Conservation (phyloP, 768 basidiomycete species). For the Cytidiella melzeri region DNA sequence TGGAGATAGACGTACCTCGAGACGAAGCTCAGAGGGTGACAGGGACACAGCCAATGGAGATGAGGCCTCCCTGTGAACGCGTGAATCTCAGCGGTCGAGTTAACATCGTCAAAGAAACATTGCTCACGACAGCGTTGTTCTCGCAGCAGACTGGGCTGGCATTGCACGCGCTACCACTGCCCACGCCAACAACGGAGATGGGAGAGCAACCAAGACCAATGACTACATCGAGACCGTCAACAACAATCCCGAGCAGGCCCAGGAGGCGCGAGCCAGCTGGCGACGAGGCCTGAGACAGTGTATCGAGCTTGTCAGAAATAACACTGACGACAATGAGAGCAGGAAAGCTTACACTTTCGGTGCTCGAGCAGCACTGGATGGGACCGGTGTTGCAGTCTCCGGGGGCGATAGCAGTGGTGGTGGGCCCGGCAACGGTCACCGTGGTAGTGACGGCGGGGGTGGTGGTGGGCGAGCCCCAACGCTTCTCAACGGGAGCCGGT, state of each 20-base stretch:
- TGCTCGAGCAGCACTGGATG: constrained; percentile 11
- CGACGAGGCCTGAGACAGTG: constrained; percentile 2
- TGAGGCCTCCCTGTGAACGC: constrained; percentile 13
- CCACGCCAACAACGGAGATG: constrained; percentile 15
- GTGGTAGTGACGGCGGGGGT: constrained; percentile 1
- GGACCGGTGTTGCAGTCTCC: constrained; percentile 9
- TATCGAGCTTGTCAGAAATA: not conserved
- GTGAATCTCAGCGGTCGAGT: not conserved
- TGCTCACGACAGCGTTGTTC: constrained; percentile 18
- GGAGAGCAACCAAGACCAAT: constrained; percentile 20
- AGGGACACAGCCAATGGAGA: constrained; percentile 20
- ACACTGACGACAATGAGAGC: not conserved
- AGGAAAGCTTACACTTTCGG: constrained; percentile 1
- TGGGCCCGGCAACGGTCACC: constrained; percentile 2
- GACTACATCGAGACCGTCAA: constrained; percentile 11
- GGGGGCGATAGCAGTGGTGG: not conserved
- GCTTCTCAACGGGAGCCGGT: constrained; percentile 4
- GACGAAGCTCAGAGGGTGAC: constrained; percentile 10
- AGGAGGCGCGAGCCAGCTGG: constrained; percentile 7
- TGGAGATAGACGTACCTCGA: too few species aligned
- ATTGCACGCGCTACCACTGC: constrained; percentile 8
- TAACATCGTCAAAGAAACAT: not conserved
- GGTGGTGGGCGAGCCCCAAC: constrained; percentile 1
- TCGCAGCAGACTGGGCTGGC: constrained; percentile 18
- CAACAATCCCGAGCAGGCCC: constrained; percentile 16